A percentile compares a stretch with the other conserved stretches of the same genome.
Conservation (phyloP, 2,329 filamentous ascomycete genomes). For the Fusarium gaditjirri region DNA sequence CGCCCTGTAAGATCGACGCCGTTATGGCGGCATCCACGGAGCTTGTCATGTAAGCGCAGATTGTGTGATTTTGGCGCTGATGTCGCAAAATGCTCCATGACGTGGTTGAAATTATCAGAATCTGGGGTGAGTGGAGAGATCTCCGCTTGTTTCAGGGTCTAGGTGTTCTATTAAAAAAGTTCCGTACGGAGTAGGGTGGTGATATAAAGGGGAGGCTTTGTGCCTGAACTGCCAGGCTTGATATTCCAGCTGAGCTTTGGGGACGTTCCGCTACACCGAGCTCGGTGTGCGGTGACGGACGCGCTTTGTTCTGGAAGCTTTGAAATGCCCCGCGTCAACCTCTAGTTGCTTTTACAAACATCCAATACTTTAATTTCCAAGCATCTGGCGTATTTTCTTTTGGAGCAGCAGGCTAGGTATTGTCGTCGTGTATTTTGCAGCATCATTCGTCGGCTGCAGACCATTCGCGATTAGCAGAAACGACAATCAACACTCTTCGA, state of each 20-base stretch:
- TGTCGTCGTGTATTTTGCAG: neutral
- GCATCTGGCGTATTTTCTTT: neutral
- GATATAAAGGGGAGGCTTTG: slow-evolving; percentile 7
- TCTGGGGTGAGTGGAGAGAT: slow-evolving; percentile 37
- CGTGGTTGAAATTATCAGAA: slow-evolving; percentile 13
- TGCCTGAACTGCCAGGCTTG: slow-evolving; percentile 24
- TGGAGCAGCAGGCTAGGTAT: neutral
- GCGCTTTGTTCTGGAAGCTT: slow-evolving; percentile 24
- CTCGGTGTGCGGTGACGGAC: slow-evolving; percentile 23
- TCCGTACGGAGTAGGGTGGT: slow-evolving; percentile 19
- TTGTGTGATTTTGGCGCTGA: slow-evolving; percentile 46
- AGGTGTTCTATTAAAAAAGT: slow-evolving; percentile 7
- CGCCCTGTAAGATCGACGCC: slow-evolving; percentile 19
- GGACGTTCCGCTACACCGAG: slow-evolving; percentile 2
- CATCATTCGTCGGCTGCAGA: neutral
- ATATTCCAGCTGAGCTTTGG: neutral
- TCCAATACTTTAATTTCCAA: neutral
- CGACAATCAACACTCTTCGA: neutral
- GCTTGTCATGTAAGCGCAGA: slow-evolving; percentile 11
- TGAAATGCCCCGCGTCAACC: slow-evolving; percentile 24
- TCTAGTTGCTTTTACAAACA: neutral
- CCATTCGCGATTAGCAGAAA: neutral
- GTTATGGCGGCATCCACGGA: neutral
- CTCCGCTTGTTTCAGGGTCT: slow-evolving; percentile 18
- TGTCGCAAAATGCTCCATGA: slow-evolving; percentile 39